phyloP scores from a whole-genome alignment of 169 alveolate species.

The Cardiosporidium cionae region DNA sequence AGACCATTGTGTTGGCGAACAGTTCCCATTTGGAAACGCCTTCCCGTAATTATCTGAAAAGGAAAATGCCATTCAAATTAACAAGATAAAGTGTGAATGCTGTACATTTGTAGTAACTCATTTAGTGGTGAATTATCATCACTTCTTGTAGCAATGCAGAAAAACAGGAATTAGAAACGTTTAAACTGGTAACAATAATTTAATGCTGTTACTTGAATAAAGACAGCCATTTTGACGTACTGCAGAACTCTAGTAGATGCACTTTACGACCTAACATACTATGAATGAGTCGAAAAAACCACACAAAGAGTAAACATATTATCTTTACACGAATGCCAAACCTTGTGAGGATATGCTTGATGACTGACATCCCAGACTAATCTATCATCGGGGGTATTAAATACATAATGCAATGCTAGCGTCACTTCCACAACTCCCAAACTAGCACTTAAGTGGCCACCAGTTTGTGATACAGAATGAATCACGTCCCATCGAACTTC shows the following conservation, averaged over 20 bases:
- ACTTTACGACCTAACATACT: too few relatives aligned
- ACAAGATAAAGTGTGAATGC: background rate
- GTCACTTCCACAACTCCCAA: slow-evolving; percentile 72
- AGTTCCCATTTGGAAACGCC: slow-evolving; percentile 60
- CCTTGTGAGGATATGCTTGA: slow-evolving; percentile 55
- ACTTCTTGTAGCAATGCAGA: background rate
- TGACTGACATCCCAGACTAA: slow-evolving; percentile 72
- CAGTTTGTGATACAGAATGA: slow-evolving; percentile 26
- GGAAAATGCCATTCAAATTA: background rate
- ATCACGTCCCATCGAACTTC: slow-evolving; percentile 8
- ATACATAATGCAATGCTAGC: slow-evolving; percentile 58
- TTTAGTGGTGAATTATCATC: too few relatives aligned
- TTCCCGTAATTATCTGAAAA: slow-evolving; percentile 70
- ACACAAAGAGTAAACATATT: background rate
- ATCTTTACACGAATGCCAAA: background rate
- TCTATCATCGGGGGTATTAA: slow-evolving; percentile 66
- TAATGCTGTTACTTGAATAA: background rate
- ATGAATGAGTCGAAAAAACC: background rate
- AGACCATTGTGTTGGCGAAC: slow-evolving; percentile 63
- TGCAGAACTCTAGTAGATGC: too few relatives aligned
- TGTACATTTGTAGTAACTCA: too few relatives aligned
- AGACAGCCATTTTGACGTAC: background rate
- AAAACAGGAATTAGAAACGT: background rate
- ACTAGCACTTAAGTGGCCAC: slow-evolving; percentile 72
- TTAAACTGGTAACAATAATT: background rate